Evolutionary conservation across 495 filamentous ascomycete species (phyloP).

Genomic region (Podospora bellae-mahoneyi): DNA sequence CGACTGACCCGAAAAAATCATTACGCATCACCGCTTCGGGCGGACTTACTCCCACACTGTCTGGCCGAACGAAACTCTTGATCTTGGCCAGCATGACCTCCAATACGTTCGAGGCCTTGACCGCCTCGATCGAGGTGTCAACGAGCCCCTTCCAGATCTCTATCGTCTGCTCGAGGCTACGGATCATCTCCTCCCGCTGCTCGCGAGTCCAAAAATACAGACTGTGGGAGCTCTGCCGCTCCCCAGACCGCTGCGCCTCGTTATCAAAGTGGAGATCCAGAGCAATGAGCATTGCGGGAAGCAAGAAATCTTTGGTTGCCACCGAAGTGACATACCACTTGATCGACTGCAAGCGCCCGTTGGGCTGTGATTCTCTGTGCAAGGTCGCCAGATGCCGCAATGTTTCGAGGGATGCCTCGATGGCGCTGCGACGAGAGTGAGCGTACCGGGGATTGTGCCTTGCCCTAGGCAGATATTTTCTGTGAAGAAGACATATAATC

Average conservation of each 20-base stretch:
- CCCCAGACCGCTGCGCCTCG: slow-evolving; percentile 31
- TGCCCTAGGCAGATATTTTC: slow-evolving; percentile 71
- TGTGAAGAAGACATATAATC: slow-evolving; percentile 75
- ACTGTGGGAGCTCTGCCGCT: slow-evolving; percentile 43
- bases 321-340: slow-evolving; percentile 72
- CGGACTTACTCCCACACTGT: slow-evolving; percentile 14
- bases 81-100: slow-evolving; percentile 77
- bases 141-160: slow-evolving; percentile 74
- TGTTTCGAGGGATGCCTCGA: slow-evolving; percentile 74
- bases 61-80: slow-evolving; percentile 39
- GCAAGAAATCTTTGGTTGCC: slow-evolving; percentile 79
- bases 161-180: slow-evolving; percentile 64
- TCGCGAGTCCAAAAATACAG: slow-evolving; percentile 66
- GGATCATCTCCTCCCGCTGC: slow-evolving; percentile 71
- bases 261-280: slow-evolving; percentile 65
- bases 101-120: slow-evolving; percentile 74
- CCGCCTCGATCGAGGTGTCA: slow-evolving; percentile 80
- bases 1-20: slow-evolving; percentile 31
- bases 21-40: slow-evolving; percentile 28
- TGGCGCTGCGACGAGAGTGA: slow-evolving; percentile 75
- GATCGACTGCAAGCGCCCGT: slow-evolving; percentile 66
- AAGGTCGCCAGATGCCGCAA: slow-evolving; percentile 74
- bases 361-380: slow-evolving; percentile 67
- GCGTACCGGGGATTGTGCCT: slow-evolving; percentile 70
- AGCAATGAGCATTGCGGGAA: slow-evolving; percentile 85